phyloP scores from a whole-genome alignment of 1,284 basidiomycete genomes.

The Malassezia equina region DNA sequence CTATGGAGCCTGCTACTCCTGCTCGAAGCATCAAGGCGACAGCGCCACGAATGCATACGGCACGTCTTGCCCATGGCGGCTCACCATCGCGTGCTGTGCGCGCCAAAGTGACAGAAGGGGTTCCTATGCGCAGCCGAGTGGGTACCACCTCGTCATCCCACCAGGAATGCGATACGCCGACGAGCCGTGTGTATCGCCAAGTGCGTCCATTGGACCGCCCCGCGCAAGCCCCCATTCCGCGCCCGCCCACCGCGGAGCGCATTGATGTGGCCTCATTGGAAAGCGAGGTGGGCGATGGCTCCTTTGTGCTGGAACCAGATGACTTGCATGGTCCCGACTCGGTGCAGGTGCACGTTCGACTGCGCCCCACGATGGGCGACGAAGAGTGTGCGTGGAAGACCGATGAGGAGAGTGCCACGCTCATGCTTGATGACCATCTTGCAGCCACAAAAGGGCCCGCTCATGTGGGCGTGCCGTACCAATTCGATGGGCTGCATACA shows the following conservation, averaged over 20 bases:
- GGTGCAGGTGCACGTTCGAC: conserved; percentile 27
- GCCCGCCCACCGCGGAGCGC: neutral
- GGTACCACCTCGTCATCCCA: neutral
- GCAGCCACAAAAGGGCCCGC: conserved; percentile 22
- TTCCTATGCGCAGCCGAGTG: neutral
- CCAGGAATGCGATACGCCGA: neutral
- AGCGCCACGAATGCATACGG: neutral
- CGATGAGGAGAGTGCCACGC: conserved; percentile 17
- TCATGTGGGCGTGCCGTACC: conserved; percentile 26
- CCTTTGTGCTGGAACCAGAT: conserved; percentile 27
- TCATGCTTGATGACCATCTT: conserved; percentile 27
- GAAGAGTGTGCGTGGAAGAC: conserved; percentile 39
- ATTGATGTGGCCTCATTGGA: conserved; percentile 9
- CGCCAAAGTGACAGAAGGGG: conserved; percentile 15
- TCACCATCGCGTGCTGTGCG: neutral
- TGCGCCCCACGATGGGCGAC: conserved; percentile 4
- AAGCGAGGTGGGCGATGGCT: conserved; percentile 21
- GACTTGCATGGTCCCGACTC: conserved; percentile 15
- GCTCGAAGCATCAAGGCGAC: neutral
- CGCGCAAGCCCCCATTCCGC: neutral
- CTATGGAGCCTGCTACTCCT: neutral
- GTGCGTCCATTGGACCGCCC: neutral
- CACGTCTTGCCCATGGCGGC: neutral
- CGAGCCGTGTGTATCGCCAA: neutral
- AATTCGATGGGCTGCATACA: conserved; percentile 62